These are phyloP conservation scores for Lactarius indigo DNA, from an alignment of 768 basidiomycete species.

Conservation along the genomic window DNA sequence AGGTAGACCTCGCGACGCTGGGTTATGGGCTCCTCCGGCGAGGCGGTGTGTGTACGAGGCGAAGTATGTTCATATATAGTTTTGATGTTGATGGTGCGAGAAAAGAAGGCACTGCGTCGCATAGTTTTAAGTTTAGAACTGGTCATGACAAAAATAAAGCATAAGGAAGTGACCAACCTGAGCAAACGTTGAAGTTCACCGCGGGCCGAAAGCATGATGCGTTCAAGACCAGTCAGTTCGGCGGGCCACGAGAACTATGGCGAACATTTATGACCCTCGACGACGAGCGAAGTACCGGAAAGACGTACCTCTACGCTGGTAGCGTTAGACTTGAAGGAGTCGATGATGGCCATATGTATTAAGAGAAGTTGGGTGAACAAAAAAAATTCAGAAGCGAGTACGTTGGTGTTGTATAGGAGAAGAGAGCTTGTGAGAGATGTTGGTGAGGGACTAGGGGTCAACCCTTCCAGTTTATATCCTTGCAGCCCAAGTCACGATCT, in stretches of 20 bases:
- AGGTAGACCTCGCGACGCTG: slow-evolving; percentile 67
- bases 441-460: background rate
- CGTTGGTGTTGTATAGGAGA: no score
- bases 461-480: slow-evolving; percentile 3
- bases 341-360: slow-evolving; percentile 24
- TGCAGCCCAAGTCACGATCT: background rate
- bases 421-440: no score
- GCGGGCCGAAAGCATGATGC: slow-evolving; percentile 63
- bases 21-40: slow-evolving; percentile 49
- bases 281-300: no score
- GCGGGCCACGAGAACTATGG: slow-evolving; percentile 39
- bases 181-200: slow-evolving; percentile 67
- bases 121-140: background rate
- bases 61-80: slow-evolving; percentile 51
- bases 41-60: slow-evolving; percentile 36
- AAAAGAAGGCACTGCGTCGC: slow-evolving; percentile 56
- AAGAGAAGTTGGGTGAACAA: background rate
- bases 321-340: slow-evolving; percentile 25
- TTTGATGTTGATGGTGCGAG: slow-evolving; percentile 54
- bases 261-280: no score
- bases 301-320: slow-evolving; percentile 23
- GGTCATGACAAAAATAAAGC: no score
- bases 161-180: slow-evolving; percentile 32
- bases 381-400: no score
- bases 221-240: slow-evolving; percentile 52